Evolutionary conservation across 202 grass and related monocot genomes (phyloP).

Genomic region (Cymbopogon flexuosus): DNA sequence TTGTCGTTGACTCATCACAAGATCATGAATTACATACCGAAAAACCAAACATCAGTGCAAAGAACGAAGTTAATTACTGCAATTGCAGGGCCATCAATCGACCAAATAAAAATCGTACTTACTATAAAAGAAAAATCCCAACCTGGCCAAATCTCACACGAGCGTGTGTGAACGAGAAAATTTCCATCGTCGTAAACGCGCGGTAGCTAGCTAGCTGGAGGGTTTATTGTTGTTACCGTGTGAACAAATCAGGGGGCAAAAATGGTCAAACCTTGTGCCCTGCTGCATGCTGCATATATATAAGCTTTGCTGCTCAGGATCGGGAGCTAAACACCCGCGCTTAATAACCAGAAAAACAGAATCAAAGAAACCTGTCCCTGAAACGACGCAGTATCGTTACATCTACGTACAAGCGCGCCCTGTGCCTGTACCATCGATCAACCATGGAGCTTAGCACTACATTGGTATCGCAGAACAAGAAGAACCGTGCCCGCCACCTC

Average conservation of each 20-base stretch:
- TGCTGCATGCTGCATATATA: background rate
- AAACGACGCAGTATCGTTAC: no score
- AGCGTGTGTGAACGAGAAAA: background rate
- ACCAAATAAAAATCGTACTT: background rate
- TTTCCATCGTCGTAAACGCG: background rate
- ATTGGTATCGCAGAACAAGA: background rate
- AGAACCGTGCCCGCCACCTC: background rate
- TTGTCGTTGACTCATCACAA: background rate
- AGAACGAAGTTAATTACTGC: background rate
- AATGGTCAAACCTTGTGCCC: background rate
- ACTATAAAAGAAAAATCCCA: background rate
- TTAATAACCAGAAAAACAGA: background rate
- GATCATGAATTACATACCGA: background rate
- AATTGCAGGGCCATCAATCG: background rate
- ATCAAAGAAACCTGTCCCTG: no score
- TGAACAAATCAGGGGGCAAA: background rate
- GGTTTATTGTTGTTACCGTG: background rate
- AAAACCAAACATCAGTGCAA: background rate
- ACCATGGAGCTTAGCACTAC: background rate
- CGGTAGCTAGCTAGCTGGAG: background rate
- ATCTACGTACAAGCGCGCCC: no score
- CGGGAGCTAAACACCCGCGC: background rate
- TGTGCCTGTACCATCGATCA: no score
- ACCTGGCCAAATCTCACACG: background rate
- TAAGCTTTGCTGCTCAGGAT: background rate